Conservation (phyloP, 78 protist genomes). For the Dictyostelium intermedium region DNA sequence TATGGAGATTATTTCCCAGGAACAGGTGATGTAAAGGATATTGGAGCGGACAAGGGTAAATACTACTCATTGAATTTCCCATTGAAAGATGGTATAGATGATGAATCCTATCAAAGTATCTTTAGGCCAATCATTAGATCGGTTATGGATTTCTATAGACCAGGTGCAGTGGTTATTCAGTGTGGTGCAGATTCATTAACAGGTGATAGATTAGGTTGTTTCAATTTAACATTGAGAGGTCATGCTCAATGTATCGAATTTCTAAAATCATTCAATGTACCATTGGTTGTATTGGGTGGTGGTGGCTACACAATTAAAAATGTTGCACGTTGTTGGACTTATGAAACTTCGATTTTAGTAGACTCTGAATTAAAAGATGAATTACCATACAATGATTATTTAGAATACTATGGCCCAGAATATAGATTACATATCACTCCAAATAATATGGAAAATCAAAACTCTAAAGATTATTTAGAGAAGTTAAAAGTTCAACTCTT, state of each 20-base stretch:
- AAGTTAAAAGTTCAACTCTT: slow-evolving; percentile 59
- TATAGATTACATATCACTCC: slow-evolving; percentile 86
- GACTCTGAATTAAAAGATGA: slow-evolving; percentile 72
- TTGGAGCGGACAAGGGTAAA: slow-evolving; percentile 94
- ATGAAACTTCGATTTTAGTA: slow-evolving; percentile 79
- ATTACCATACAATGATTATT: slow-evolving; percentile 96
- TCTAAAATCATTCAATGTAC: slow-evolving; percentile 87
- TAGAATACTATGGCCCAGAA: slow-evolving; percentile 97
- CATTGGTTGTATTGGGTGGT: slow-evolving; percentile 96
- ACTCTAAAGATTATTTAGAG: slow-evolving; percentile 69
- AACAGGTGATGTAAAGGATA: slow-evolving; percentile 88
- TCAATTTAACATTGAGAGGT: slow-evolving; percentile 93
- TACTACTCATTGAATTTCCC: slow-evolving; percentile 95
- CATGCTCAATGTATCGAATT: slow-evolving; percentile 59
- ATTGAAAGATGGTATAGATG: slow-evolving; percentile 96
- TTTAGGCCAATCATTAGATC: slow-evolving; percentile 90
- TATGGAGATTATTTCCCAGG: slow-evolving; percentile 97
- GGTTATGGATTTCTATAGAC: slow-evolving; percentile 90
- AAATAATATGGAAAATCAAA: slow-evolving; percentile 66
- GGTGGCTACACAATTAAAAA: slow-evolving; percentile 97
- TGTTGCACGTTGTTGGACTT: slow-evolving; percentile 98
- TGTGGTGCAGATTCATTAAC: slow-evolving; percentile 98
- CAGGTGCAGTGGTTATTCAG: slow-evolving; percentile 97
- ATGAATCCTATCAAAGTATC: slow-evolving; percentile 80
- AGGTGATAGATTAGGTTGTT: slow-evolving; percentile 98